Base-by-base conservation (phyloP, 2,329 filamentous ascomycete species). In the Xylaria hypoxylon region DNA sequence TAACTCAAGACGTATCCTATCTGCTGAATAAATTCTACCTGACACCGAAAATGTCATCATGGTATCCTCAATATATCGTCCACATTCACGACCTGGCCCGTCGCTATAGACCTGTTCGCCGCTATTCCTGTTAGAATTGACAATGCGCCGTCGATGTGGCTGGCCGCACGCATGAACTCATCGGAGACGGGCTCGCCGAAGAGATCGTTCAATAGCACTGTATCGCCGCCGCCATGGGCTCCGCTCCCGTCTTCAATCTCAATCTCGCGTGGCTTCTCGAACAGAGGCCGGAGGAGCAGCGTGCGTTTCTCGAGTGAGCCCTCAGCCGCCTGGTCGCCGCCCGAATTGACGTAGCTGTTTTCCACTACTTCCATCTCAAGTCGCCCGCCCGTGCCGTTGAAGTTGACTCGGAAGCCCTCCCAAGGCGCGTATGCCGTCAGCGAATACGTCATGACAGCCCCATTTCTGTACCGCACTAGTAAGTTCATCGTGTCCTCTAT, bases 401-500 rank as follows among this genome's bases (percentile, higher is more conserved):
- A 87, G 65, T 78, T 83, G 13, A 86, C 84, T 0, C 85, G 80
- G 76, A 87, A 87, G 0, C 86, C 86, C 67, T 89, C 86, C 86
- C 86, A 89, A 0, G 88, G 88, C 3, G 87, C 86, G 64, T 89
- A 90, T 0, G 87, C 87, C 1, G 84, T 86, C 11, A 87, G 77
- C 24, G 81, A 87, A 71, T 89, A 90, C 0, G 87, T 88, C 74
- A 89, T 77, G 28, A 86, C 83, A 0, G 86, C 86, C 2, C 86
- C 85, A 58, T 81, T 86, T 19, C 80, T 78, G 72, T 90, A 90
- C 57, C 83, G 79, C 24, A 89, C 85, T 51, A 90, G 79, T 26
- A 89, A 77, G 44, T 82, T 86, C 86, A 89, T 88, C 0, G 87
- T 89, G 71, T 90, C 88, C 74, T 90, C 87, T 64, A 89, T 89